phyloP scores from a whole-genome alignment of 352 stramenopile species.

The Pythium dissimile region DNA sequence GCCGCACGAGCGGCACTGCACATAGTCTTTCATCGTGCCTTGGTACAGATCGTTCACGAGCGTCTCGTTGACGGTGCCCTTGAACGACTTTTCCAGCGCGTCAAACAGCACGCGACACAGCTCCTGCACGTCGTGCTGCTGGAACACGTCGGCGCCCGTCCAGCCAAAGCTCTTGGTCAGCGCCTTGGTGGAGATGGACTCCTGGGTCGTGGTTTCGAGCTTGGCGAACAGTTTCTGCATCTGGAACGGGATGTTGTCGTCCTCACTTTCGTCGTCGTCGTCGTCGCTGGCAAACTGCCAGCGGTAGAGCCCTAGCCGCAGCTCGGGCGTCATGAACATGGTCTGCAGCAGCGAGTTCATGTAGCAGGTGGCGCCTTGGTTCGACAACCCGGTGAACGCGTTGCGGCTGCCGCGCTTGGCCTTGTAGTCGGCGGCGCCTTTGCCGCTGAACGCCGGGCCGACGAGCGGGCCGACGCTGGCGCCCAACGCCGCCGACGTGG shows the following conservation, averaged over 20 bases:
- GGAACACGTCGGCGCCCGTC: slow-evolving; percentile 84
- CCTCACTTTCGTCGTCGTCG: slow-evolving; percentile 52
- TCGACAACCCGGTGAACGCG: slow-evolving; percentile 77
- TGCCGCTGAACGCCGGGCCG: slow-evolving; percentile 11
- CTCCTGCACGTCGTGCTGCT: slow-evolving; percentile 92
- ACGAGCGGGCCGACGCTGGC: slow-evolving; percentile 15
- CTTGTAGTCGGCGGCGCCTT: slow-evolving; percentile 2
- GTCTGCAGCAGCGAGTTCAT: slow-evolving; percentile 93
- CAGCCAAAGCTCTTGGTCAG: slow-evolving; percentile 92
- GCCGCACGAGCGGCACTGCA: slow-evolving; percentile 80
- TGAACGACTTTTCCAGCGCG: slow-evolving; percentile 86
- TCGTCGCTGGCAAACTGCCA: slow-evolving; percentile 50
- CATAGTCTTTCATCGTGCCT: slow-evolving; percentile 85
- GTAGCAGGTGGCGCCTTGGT: slow-evolving; percentile 92
- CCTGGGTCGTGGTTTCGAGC: slow-evolving; percentile 74
- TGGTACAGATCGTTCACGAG: slow-evolving; percentile 88
- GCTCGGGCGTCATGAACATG: slow-evolving; percentile 89
- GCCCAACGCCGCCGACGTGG: slow-evolving; percentile 4
- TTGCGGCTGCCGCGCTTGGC: slow-evolving; percentile 24
- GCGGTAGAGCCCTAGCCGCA: slow-evolving; percentile 79
- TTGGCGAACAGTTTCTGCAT: slow-evolving; percentile 92
- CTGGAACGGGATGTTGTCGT: slow-evolving; percentile 85
- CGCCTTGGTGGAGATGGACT: slow-evolving; percentile 75
- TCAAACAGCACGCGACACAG: slow-evolving; percentile 90
- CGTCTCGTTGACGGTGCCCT: slow-evolving; percentile 82